A percentile compares a stretch with the other conserved stretches of the same genome.
These are phyloP conservation scores for Berkeleyomyces rouxiae DNA, from an alignment of 2,329 filamentous ascomycete genomes.

Conservation along the genomic window DNA sequence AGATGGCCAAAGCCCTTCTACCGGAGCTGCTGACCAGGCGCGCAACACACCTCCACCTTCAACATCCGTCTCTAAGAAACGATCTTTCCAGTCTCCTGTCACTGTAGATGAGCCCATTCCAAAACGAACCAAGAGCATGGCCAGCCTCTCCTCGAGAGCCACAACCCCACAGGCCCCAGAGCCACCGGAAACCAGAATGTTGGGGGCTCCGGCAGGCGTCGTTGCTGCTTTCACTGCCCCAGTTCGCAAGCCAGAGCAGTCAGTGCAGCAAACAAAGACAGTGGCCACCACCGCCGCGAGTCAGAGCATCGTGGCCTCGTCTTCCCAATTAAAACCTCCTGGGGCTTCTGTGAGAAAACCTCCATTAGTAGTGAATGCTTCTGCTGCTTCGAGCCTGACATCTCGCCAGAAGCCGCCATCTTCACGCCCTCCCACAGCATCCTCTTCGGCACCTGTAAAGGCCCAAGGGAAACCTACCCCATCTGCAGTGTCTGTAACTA, in stretches of 20 bases:
- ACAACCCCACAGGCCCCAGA: not conserved
- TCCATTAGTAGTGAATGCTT: not conserved
- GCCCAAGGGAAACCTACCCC: not conserved
- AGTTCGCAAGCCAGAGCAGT: not conserved
- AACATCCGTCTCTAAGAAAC: not conserved
- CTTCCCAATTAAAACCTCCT: not conserved
- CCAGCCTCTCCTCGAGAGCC: not conserved
- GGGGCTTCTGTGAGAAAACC: not conserved
- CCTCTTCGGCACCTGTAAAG: not conserved
- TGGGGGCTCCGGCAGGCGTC: not conserved
- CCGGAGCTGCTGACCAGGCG: not conserved
- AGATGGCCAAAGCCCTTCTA: slow-evolving; percentile 17
- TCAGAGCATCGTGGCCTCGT: not conserved
- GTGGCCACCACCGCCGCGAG: too few species aligned
- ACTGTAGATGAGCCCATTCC: slow-evolving; percentile 36
- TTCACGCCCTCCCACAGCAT: not conserved
- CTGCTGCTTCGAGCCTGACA: not conserved
- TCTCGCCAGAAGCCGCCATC: not conserved
- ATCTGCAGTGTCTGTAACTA: not conserved
- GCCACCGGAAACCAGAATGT: not conserved
- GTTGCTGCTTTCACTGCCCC: not conserved
- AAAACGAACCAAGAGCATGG: not conserved
- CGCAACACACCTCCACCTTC: not conserved
- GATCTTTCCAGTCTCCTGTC: not conserved
- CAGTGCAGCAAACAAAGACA: not conserved